A percentile compares a stretch with the other conserved stretches of the same genome.
Conservation (phyloP, 2,329 filamentous ascomycete species). For the Zopfia rhizophila region DNA sequence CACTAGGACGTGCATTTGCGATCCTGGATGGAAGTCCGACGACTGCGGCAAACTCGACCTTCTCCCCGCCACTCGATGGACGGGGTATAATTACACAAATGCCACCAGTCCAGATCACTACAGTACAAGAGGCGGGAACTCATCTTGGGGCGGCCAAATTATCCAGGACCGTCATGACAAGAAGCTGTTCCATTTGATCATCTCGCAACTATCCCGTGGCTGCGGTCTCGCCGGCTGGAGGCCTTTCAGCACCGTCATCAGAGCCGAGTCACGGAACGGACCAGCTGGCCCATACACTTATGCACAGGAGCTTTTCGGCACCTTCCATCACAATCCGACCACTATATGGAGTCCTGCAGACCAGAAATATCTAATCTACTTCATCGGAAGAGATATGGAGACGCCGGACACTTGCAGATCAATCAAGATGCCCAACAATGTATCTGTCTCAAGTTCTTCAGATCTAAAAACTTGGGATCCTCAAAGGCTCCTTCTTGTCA, state of each 20-base stretch:
- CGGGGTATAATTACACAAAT: conserved; percentile 60
- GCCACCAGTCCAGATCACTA: conserved; percentile 23
- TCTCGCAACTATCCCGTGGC: conserved; percentile 57
- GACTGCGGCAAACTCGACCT: conserved; percentile 61
- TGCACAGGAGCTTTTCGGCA: conserved; percentile 52
- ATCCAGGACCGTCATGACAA: conserved; percentile 54
- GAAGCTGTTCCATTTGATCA: conserved; percentile 57
- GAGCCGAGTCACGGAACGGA: conserved; percentile 58
- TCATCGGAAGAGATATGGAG: conserved; percentile 54
- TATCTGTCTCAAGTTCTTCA: conserved; percentile 28
- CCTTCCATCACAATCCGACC: conserved; percentile 61
- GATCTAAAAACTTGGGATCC: conserved; percentile 7
- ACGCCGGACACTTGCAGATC: conserved; percentile 26
- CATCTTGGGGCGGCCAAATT: conserved; percentile 62
- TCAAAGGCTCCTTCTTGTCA: conserved; percentile 15
- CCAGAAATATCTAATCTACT: conserved; percentile 57
- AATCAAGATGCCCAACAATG: conserved; percentile 24
- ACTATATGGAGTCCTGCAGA: conserved; percentile 58
- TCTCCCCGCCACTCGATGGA: conserved; percentile 51
- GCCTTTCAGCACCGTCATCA: conserved; percentile 57
- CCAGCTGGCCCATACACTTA: conserved; percentile 59
- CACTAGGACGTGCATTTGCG: conserved; percentile 35
- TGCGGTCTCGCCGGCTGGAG: conserved; percentile 62
- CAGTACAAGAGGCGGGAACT: conserved; percentile 46
- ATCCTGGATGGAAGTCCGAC: conserved; percentile 56